phyloP scores from a whole-genome alignment of 768 basidiomycete genomes.

The Tephrocybe sp. region DNA sequence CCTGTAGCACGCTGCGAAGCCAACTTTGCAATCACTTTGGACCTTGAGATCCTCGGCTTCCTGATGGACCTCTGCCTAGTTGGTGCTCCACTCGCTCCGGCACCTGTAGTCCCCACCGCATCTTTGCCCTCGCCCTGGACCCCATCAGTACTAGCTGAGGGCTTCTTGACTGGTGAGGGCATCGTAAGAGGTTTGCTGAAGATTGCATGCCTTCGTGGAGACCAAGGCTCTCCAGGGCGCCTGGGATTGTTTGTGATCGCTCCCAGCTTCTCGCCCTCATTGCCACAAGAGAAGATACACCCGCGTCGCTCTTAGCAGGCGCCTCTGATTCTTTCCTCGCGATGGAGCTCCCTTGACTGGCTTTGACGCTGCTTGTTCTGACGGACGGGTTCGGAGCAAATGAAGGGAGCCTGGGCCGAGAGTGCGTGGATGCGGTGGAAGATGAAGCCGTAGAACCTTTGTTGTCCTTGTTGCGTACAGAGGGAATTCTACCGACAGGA shows the following conservation, averaged over 20 bases:
- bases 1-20: slow-evolving; percentile 65
- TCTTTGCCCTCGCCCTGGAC: slow-evolving; percentile 1
- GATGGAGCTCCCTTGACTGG: slow-evolving; percentile 9
- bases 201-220: slow-evolving; percentile 33
- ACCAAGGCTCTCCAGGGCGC: slow-evolving; percentile 21
- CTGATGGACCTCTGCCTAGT: slow-evolving; percentile 37
- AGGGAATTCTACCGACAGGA: slow-evolving; percentile 14
- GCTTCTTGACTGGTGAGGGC: slow-evolving; percentile 33
- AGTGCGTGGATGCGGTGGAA: slow-evolving; percentile 16
- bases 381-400: slow-evolving; percentile 13
- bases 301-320: slow-evolving; percentile 19
- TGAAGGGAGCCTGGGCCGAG: slow-evolving; percentile 22
- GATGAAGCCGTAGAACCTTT: slow-evolving; percentile 14
- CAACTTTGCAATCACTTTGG: slow-evolving; percentile 73
- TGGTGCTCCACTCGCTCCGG: not conserved
- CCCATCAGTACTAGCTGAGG: too few species aligned
- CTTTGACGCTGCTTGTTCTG: slow-evolving; percentile 5
- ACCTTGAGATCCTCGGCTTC: slow-evolving; percentile 78
- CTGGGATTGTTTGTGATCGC: slow-evolving; percentile 38
- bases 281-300: slow-evolving; percentile 40
- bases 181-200: slow-evolving; percentile 52
- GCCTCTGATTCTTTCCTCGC: slow-evolving; percentile 17
- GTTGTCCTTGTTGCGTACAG: slow-evolving; percentile 18
- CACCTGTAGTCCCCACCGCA: not conserved
- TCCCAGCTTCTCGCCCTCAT: not conserved